These are phyloP conservation scores for Microcyclospora tardicrescens DNA, from an alignment of 2,329 filamentous ascomycete genomes.

Conservation along the genomic window DNA sequence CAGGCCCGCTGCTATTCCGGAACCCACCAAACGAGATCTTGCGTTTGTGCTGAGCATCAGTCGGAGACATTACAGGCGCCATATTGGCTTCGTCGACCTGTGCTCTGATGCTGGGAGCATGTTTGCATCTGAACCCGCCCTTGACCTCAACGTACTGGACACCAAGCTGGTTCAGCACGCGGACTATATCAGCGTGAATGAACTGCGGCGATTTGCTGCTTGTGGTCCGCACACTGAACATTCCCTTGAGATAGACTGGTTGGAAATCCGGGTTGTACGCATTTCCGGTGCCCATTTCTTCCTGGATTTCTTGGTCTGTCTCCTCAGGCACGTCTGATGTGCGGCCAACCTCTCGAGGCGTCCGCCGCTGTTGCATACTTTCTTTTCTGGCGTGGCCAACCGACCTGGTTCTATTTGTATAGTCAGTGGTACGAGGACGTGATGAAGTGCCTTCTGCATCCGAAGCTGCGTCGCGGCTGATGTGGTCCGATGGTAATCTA, in stretches of 20 bases:
- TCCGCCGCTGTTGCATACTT: slow-evolving; percentile 77
- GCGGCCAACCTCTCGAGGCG: slow-evolving; percentile 37
- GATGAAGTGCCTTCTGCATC: slow-evolving; percentile 31
- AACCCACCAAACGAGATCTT: slow-evolving; percentile 76
- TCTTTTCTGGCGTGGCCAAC: slow-evolving; percentile 80
- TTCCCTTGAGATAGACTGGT: slow-evolving; percentile 86
- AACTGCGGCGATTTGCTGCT: slow-evolving; percentile 77
- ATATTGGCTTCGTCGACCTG: slow-evolving; percentile 10
- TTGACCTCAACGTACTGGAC: slow-evolving; percentile 90
- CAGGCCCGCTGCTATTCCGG: slow-evolving; percentile 46
- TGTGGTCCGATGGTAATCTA: slow-evolving; percentile 27
- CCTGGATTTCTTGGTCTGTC: slow-evolving; percentile 65
- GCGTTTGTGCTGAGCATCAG: slow-evolving; percentile 45
- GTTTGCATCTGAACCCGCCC: slow-evolving; percentile 81
- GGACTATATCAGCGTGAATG: slow-evolving; percentile 80
- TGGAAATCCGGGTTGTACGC: slow-evolving; percentile 50
- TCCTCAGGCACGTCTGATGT: slow-evolving; percentile 79
- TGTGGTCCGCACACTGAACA: slow-evolving; percentile 95
- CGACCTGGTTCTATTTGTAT: slow-evolving; percentile 67
- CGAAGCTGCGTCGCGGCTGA: slow-evolving; percentile 31
- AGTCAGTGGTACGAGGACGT: slow-evolving; percentile 38
- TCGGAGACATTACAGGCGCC: background rate
- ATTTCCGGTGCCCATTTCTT: slow-evolving; percentile 35
- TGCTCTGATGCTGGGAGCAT: slow-evolving; percentile 78
- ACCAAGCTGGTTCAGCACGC: slow-evolving; percentile 73